Percentiles rank a stretch among this genome's conserved stretches.
Evolutionary conservation across 2,329 filamentous ascomycete genomes (phyloP).

Genomic region (Immersiporthe knoxdaviesiana): DNA sequence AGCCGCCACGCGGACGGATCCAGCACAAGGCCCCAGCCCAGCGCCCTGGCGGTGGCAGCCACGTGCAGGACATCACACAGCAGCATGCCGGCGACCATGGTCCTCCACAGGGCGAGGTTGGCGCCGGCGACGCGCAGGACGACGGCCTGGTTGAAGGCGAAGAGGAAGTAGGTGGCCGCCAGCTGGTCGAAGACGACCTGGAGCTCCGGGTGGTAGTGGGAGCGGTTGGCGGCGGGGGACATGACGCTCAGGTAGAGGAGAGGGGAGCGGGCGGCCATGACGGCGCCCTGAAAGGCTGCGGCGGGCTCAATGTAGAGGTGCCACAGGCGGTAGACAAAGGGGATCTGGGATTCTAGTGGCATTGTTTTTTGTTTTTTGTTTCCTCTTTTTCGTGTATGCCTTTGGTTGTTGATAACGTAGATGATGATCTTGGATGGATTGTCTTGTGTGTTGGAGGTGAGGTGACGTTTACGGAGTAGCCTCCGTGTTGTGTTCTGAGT

Average conservation of each 20-base stretch:
- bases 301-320: conserved; percentile 30
- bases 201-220: conserved; percentile 32
- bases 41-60: conserved; percentile 38
- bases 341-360: conserved; percentile 15
- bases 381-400: no score
- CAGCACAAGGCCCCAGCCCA: conserved; percentile 36
- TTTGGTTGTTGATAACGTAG: no score
- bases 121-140: conserved; percentile 35
- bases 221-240: conserved; percentile 17
- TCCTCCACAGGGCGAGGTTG: conserved; percentile 37
- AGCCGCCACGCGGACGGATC: conserved; percentile 38
- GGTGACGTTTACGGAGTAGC: background rate
- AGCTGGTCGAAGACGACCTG: conserved; percentile 37
- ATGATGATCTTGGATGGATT: background rate
- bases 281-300: conserved; percentile 27
- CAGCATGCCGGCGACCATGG: conserved; percentile 33
- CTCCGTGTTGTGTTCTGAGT: background rate
- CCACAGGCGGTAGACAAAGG: conserved; percentile 22
- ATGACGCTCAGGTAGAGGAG: conserved; percentile 28
- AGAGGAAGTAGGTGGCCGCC: conserved; percentile 37
- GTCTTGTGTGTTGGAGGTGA: background rate
- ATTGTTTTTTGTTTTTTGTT: background rate
- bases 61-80: conserved; percentile 38
- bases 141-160: conserved; percentile 38
- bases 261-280: conserved; percentile 31